Base-by-base conservation (phyloP, 1,284 basidiomycete genomes). In the Thecaphora frezii region DNA sequence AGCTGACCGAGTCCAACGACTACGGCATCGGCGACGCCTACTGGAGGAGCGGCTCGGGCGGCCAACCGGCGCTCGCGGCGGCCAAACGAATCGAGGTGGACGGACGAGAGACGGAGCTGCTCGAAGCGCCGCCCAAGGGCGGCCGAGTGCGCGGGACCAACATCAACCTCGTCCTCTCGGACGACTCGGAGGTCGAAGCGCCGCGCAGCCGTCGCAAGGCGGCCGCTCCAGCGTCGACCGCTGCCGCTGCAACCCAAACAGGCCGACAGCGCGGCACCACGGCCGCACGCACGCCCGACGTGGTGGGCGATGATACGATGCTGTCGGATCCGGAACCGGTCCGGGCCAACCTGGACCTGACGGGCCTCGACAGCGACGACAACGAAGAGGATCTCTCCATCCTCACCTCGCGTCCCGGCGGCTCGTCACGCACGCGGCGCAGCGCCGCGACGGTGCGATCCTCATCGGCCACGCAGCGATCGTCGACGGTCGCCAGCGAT, bases 401-500 rank as follows among this genome's bases (percentile, higher is more conserved):
- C 4, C 30, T n/a, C 5, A 23, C 21, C 41, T 22, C 25, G 41
- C 8, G 21, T 9, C n/a, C 21, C 22, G 21, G 3, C 23, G 12
- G 19, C 19, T 24, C 24, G n/a, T 19, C 23, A 14, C 21, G 14
- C 28, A 30, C 28, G 28, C 7, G 8, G 28, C 28, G 28, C 38
- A 21, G 42, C 46, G 3, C 5, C 33, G 19, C 22, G 1, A 39
- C 47, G 12, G 44, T 9, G 12, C 28, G 39, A 33, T 42, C 44
- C 4, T 40, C 23, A 5, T 36, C 25, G 38, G 28, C 19, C 21
- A 13, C 44, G 28, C 30, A 44, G 41, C 16, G 43, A 14, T 5
- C 16, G 4, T 54, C 53, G 28, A 48, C 48, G 12, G 60, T 48
- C n/a, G 48, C 50, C 14, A 46, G 39, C 43, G 49, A 49, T 19